A percentile compares a stretch with the other conserved stretches of the same genome.
Conservation (phyloP, 345 rosid species). For the Chamaenerion angustifolium region DNA sequence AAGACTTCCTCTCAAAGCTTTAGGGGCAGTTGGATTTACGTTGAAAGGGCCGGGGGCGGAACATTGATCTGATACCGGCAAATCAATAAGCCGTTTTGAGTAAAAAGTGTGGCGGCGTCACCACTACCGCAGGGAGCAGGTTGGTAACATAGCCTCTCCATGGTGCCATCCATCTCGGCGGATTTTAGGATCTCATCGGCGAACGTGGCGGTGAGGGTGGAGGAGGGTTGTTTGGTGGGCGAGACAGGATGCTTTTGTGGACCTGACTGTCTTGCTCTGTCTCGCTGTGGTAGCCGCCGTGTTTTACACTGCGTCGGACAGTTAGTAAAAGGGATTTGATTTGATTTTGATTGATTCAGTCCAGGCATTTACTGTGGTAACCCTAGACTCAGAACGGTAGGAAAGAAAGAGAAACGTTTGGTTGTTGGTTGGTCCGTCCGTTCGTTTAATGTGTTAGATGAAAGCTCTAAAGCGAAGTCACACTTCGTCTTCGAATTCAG, state of each 20-base stretch:
- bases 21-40: constrained; percentile 8
- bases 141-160: constrained; percentile 7
- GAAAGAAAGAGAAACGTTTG: background rate
- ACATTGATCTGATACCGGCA: background rate
- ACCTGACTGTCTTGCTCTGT: constrained; percentile 36
- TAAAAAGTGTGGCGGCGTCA: background rate
- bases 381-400: constrained; percentile 5
- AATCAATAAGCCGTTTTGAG: background rate
- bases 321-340: constrained; percentile 15
- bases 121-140: constrained; percentile 4
- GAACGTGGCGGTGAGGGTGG: constrained; percentile 27
- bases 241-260: constrained; percentile 12
- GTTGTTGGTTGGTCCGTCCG: background rate
- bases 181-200: background rate
- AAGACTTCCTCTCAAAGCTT: background rate
- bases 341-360: constrained; percentile 4
- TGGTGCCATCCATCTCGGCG: constrained; percentile 7
- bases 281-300: constrained; percentile 24
- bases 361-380: constrained; percentile 1
- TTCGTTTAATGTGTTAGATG: constrained; percentile 31
- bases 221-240: constrained; percentile 41
- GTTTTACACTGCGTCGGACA: constrained; percentile 23
- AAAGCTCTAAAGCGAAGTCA: constrained; percentile 74
- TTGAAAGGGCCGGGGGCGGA: background rate
- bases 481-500: constrained; percentile 48